Percentiles rank a stretch among this genome's conserved stretches.
These are phyloP conservation scores for Botrytis tulipae DNA, from an alignment of 2,329 filamentous ascomycete genomes.

Conservation along the genomic window DNA sequence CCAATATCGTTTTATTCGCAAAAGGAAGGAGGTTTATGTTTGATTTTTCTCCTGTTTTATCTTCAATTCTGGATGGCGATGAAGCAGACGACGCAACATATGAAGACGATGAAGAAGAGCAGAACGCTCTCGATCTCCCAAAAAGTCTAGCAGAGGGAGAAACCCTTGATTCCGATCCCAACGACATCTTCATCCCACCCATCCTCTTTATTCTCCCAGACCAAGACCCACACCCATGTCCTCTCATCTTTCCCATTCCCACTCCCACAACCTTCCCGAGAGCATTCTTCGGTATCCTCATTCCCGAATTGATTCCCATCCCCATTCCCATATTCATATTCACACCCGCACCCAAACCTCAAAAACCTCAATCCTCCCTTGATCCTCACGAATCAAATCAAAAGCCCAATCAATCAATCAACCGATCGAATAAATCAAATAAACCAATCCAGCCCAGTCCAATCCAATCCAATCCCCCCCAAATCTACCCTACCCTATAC, in stretches of 20 bases:
- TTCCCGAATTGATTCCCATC: background rate
- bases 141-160: background rate
- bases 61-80: background rate
- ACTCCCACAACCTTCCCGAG: background rate
- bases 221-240: background rate
- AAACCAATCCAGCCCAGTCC: background rate
- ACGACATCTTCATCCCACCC: too few relatives aligned
- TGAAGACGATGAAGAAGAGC: background rate
- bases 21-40: background rate
- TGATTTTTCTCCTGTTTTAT: background rate
- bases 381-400: background rate
- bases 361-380: background rate
- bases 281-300: background rate
- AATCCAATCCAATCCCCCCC: background rate
- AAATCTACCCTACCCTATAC: background rate
- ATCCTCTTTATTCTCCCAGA: background rate
- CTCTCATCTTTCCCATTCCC: background rate
- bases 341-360: background rate
- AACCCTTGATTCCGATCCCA: background rate
- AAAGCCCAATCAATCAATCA: background rate
- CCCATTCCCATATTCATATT: background rate
- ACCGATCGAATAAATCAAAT: too few relatives aligned
- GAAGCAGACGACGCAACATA: background rate
- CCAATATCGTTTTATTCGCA: slow-evolving; percentile 44
- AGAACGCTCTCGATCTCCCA: background rate